Conservation (phyloP, 2,329 filamentous ascomycete species). For the Fusarium musae region DNA sequence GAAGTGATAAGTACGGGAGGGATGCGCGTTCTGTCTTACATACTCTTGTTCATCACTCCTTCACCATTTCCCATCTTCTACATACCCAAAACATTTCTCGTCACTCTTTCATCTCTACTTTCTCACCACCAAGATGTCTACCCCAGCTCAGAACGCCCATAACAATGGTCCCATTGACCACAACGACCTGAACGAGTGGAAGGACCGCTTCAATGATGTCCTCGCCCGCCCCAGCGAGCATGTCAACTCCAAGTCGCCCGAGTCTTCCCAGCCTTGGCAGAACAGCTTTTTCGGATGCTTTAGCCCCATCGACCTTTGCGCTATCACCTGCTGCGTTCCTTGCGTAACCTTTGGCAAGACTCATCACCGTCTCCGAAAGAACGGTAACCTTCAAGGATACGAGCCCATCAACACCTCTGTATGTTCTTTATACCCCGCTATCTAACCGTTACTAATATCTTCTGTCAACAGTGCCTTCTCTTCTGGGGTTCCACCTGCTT, state of each 20-base stretch:
- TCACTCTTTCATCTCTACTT: conserved; percentile 2
- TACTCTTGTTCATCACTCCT: neutral
- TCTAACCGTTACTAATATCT: neutral
- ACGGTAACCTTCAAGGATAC: conserved; percentile 55
- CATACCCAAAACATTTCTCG: neutral
- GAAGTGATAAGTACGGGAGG: conserved; percentile 6
- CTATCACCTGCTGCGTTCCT: conserved; percentile 58
- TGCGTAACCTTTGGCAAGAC: conserved; percentile 63
- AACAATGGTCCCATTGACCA: conserved; percentile 54
- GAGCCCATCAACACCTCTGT: conserved; percentile 60
- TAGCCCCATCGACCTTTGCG: conserved; percentile 56
- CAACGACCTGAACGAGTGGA: conserved; percentile 58
- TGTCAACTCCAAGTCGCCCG: conserved; percentile 56
- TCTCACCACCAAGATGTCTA: conserved; percentile 28
- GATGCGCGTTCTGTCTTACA: neutral
- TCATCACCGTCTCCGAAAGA: conserved; percentile 57
- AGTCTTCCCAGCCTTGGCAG: conserved; percentile 52
- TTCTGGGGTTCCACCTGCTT: conserved; percentile 55
- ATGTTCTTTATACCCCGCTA: neutral
- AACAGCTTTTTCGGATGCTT: conserved; percentile 58
- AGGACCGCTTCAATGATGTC: conserved; percentile 55
- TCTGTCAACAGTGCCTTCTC: conserved; percentile 52
- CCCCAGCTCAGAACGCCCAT: conserved; percentile 27
- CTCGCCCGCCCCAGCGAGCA: conserved; percentile 55
- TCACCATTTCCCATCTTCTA: neutral